These are phyloP conservation scores for Colletotrichum sp. DNA, from an alignment of 2,329 filamentous ascomycete species.

Conservation along the genomic window DNA sequence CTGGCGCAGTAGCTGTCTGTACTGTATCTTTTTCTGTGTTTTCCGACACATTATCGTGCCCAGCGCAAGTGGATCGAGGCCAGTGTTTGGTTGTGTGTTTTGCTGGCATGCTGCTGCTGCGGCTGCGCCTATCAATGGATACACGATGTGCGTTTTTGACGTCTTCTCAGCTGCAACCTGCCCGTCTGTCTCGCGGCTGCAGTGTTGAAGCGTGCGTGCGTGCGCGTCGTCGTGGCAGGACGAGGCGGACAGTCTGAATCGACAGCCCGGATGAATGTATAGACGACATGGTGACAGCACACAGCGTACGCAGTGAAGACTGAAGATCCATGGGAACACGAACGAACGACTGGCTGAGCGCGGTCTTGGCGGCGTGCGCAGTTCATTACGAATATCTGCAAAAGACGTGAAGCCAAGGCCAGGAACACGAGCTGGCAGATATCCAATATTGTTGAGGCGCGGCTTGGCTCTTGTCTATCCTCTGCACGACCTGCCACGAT, in stretches of 20 bases:
- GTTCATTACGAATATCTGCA: not conserved
- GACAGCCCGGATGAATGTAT: not conserved
- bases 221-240: not conserved
- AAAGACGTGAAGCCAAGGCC: not conserved
- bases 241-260: not conserved
- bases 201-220: not conserved
- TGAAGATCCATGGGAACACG: not conserved
- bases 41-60: slow-evolving; percentile 14
- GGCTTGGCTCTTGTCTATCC: not conserved
- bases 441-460: not conserved
- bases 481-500: not conserved
- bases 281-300: not conserved
- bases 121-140: not conserved
- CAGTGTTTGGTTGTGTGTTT: not conserved
- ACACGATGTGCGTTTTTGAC: not conserved
- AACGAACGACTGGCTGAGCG: not conserved
- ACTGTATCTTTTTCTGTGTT: not conserved
- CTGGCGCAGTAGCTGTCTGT: slow-evolving; percentile 4
- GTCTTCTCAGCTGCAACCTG: not conserved
- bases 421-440: slow-evolving; percentile 14
- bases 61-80: not conserved
- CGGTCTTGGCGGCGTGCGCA: slow-evolving; percentile 10
- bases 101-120: not conserved
- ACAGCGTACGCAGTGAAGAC: not conserved
- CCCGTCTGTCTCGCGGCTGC: not conserved